Conservation (phyloP, 345 rosid genomes). For the Durio zibethinus region DNA sequence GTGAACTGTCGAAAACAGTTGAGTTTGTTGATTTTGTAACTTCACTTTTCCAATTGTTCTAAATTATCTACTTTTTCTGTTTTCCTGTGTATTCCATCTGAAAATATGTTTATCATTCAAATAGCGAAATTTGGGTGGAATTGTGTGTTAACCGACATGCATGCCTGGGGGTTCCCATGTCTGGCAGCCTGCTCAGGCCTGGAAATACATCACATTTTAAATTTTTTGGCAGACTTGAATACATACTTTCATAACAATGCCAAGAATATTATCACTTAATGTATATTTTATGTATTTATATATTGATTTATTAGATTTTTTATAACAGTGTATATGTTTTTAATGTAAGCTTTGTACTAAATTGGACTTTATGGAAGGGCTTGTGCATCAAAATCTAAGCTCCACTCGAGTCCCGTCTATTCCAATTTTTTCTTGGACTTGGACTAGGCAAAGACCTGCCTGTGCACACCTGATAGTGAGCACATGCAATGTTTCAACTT, state of each 20-base stretch:
- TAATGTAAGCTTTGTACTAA: neutral
- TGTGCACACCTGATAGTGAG: neutral
- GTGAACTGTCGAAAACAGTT: slow-evolving; percentile 96
- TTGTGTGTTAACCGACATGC: neutral
- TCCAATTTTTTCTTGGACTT: neutral
- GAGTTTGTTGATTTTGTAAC: slow-evolving; percentile 28
- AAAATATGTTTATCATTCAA: slow-evolving; percentile 3
- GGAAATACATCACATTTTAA: too few relatives aligned
- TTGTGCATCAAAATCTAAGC: neutral
- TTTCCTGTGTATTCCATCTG: neutral
- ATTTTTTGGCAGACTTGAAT: too few relatives aligned
- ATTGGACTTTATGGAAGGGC: neutral
- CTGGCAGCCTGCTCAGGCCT: neutral
- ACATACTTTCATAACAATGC: too few relatives aligned
- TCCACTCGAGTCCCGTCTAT: neutral
- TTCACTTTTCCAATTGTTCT: neutral
- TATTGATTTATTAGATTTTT: neutral
- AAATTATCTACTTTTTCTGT: slow-evolving; percentile 4
- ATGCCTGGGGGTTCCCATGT: neutral
- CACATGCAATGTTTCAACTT: neutral
- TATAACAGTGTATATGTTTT: neutral
- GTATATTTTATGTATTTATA: neutral
- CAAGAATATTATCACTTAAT: too few relatives aligned
- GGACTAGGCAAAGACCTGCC: neutral
- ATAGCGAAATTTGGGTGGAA: neutral